A percentile compares a stretch with the other conserved stretches of the same genome.
phyloP scores from a whole-genome alignment of 768 basidiomycete species.

The Trametopsis cervina region DNA sequence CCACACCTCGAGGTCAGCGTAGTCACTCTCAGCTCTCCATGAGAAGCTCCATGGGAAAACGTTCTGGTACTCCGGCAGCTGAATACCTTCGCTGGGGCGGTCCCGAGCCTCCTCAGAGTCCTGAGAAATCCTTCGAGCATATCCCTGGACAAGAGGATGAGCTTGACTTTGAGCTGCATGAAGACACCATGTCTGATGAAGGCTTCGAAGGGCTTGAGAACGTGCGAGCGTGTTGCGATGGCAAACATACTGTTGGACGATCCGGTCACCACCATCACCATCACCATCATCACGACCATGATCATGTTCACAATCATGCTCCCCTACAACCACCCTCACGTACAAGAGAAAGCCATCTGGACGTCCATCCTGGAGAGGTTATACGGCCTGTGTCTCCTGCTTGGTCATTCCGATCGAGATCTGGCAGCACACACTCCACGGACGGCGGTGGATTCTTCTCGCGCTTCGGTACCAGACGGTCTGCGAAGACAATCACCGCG shows the following conservation, averaged over 20 bases:
- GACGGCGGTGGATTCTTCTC: conserved; percentile 54
- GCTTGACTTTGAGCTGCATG: conserved; percentile 80
- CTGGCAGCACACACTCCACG: conserved; percentile 73
- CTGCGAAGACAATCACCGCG: conserved; percentile 28
- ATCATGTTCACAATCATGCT: conserved; percentile 18
- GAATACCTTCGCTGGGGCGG: conserved; percentile 83
- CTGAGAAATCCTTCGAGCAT: conserved; percentile 46
- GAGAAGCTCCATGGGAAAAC: conserved; percentile 72
- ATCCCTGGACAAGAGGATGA: conserved; percentile 42
- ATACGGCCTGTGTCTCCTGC: conserved; percentile 70
- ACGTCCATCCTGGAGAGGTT: conserved; percentile 39
- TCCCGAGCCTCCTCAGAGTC: conserved; percentile 73
- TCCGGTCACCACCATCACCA: conserved; percentile 49
- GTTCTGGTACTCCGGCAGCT: conserved; percentile 84
- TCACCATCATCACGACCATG: conserved; percentile 49
- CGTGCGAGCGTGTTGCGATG: conserved; percentile 87
- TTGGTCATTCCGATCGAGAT: conserved; percentile 79
- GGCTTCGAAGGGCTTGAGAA: conserved; percentile 93
- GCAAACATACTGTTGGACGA: conserved; percentile 77
- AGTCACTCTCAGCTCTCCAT: conserved; percentile 76
- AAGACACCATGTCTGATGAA: conserved; percentile 61
- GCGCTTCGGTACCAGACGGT: conserved; percentile 69
- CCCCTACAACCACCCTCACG: conserved; percentile 24
- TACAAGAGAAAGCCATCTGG: conserved; percentile 43
- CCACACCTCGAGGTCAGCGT: conserved; percentile 70